Base-by-base conservation (phyloP, 352 stramenopile genomes). In the Phytophthora colocasiae region DNA sequence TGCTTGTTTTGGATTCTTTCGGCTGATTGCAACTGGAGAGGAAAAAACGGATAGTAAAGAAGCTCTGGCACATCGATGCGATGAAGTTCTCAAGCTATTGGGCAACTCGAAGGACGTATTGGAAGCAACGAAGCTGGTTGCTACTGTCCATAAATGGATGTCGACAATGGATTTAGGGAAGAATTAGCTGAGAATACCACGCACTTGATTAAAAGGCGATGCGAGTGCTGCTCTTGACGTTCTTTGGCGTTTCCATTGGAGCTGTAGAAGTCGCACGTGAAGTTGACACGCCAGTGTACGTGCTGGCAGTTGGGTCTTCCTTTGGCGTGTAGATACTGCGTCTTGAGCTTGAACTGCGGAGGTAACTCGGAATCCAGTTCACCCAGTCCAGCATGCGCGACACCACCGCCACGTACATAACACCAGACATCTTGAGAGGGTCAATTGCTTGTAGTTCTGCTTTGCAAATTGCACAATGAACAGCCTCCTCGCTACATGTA, bases 1-100 rank as follows among this genome's bases (percentile, higher is more conserved):
- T 3, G 84, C 83, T 6, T 91, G 82, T 29, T 17, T 91, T 8
- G 83, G 82, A 2, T 90, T 81, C 63, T 91, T 90, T 57, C 73
- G 76, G 4, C 81, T 81, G 46, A 69, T 92, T 26, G 81, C 80
- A 11, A 62, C 48, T 2, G 80, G 80, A 12, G 48, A 81, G 2
- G 58, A 77, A 46, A 34, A 31, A 10, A 36, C 66, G 43, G 58
- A 19, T 54, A 48, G 6, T n/a, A 22, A 22, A 22, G 40, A 12
- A 43, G 39, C 15, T 17, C 63, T 48, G 7, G 29, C 17, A 17
- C 60, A 75, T 53, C 66, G 60, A 36, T 76, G 66, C 22, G 76
- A 89, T 9, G 81, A 91, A 27, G 75, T 87, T 40, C 66, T 91
- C 12, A 71, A 77, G 53, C 51, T 89, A 15, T 71, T 91, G 7